Conservation (phyloP, 768 basidiomycete species). For the Panaeolus cyanescens region DNA sequence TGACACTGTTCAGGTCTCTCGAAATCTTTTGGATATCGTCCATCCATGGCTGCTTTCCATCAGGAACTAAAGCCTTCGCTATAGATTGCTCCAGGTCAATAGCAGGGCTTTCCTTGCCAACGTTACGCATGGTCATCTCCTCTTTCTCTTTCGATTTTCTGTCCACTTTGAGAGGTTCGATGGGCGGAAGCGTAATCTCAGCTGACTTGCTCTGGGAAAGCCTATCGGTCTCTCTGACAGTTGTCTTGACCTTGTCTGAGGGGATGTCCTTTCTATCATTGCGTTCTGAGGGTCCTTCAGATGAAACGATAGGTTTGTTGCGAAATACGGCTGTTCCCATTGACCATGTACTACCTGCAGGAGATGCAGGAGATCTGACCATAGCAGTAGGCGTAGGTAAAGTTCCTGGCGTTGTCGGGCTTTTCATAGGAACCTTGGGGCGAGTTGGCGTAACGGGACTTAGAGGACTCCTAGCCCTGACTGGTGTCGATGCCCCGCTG, state of each 20-base stretch:
- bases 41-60: conserved; percentile 1
- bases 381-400: conserved; percentile 9
- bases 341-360: conserved; percentile 4
- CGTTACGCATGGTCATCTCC: background rate
- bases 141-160: background rate
- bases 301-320: background rate
- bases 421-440: background rate
- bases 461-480: background rate
- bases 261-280: background rate
- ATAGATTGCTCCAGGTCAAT: background rate
- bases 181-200: background rate
- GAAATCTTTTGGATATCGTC: conserved; percentile 20
- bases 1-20: conserved; percentile 18
- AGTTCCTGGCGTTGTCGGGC: conserved; percentile 1
- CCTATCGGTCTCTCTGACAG: background rate
- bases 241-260: background rate
- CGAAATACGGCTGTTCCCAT: background rate
- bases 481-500: conserved; percentile 1
- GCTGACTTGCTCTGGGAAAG: background rate
- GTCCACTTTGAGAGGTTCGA: background rate
- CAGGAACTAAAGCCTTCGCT: background rate
- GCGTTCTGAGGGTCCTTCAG: background rate
- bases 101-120: background rate
- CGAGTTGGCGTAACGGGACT: conserved; percentile 8
- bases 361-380: conserved; percentile 10